Base-by-base conservation (phyloP, 208 protist species). In the Wallacemonas sp. region DNA sequence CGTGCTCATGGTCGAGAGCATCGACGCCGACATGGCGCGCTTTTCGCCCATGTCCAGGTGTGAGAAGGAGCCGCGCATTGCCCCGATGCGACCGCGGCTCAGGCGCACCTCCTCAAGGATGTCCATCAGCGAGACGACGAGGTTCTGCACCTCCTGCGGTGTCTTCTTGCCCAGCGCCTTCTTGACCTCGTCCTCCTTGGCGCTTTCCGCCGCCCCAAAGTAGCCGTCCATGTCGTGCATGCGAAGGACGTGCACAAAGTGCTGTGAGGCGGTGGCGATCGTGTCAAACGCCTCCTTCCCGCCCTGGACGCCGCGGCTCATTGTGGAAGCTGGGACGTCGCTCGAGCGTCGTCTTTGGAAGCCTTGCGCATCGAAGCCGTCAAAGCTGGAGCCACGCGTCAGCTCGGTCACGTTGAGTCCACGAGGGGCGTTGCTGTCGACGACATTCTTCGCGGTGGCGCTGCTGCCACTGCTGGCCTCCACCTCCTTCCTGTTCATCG, bases 201-300 rank as follows among this genome's bases (percentile, higher is more conserved):
- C 31, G 8, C 44, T 33, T 3, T 65, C 57, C 1, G 3, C 45
- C 0, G 1, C 7, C 0, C 42, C 41, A 39, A 89, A 82, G 70
- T 70, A 89, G 44, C 46, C 48, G 4, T 89, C 73, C 10, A 89
- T 38, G 1, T 76, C 49, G 55, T 85, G 45, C 69, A 84, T 81
- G 12, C 52, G 49, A 63, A 89, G 68, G 1, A 73, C 69, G 72
- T 89, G 79, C 18, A 83, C 70, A 72, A 84, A 89, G 61, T 74
- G 70, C 68, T 86, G 76, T 1, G 72, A 64, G 1, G 68, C 71
- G 7, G 42, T 67, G 11, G 59, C 62, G 31, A 89, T 32, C 16
- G 79, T 64, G 28, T 81, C 79, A 0, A 79, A 18, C 11, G 74
- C 69, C 16, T 45, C 46, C 54, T 62, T 65, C 5, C 14, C 25